Conservation (phyloP, 257 asterid species). For the Scutellaria barbata region DNA sequence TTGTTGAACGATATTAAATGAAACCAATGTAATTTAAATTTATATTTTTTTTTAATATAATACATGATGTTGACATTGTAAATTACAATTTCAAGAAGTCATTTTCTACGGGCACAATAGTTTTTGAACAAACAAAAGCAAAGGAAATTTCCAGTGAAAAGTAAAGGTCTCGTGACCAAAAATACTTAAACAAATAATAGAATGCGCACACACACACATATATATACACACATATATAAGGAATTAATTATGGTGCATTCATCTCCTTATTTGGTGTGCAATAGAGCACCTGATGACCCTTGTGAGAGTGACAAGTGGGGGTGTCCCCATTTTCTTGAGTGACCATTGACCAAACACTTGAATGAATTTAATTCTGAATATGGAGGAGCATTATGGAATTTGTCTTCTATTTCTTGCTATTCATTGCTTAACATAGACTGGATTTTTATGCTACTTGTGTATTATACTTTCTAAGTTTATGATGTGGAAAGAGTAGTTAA, state of each 20-base stretch:
- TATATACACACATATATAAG: no score
- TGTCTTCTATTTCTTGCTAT: not conserved
- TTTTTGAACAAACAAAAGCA: constrained; percentile 1
- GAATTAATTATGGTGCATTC: constrained; percentile 26
- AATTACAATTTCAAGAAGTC: no score
- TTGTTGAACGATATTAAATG: no score
- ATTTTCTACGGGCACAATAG: no score
- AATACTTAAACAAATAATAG: not conserved
- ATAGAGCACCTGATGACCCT: constrained; percentile 31
- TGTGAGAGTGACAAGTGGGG: constrained; percentile 18
- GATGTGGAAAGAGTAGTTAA: no score
- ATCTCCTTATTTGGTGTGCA: constrained; percentile 31
- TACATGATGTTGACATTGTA: no score
- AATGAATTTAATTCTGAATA: not conserved
- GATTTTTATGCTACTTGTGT: no score
- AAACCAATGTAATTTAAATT: no score
- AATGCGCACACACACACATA: no score
- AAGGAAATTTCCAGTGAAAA: not conserved
- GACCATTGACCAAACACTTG: constrained; percentile 20
- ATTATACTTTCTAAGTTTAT: no score
- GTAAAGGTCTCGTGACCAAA: not conserved
- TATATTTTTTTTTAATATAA: no score
- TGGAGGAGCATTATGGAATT: not conserved
- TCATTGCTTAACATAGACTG: not conserved
- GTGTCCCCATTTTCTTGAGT: constrained; percentile 10